phyloP scores from a whole-genome alignment of 1,284 basidiomycete species.

The Austroboletus niveus region DNA sequence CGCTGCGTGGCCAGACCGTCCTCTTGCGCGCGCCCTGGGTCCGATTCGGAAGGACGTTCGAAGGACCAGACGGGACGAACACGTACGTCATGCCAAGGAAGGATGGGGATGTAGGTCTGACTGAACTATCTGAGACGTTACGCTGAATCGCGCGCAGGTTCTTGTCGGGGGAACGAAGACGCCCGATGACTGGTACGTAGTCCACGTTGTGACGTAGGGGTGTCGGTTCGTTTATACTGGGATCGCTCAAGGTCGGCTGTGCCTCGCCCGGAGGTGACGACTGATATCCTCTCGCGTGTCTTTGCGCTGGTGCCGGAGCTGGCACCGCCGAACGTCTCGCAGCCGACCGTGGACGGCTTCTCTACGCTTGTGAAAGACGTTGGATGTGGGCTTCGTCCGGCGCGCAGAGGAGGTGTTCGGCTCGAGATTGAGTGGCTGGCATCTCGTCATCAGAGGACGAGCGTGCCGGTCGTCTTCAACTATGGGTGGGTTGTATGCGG shows the following conservation, averaged over 20 bases:
- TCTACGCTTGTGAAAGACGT: slow-evolving; percentile 56
- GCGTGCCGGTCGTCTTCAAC: slow-evolving; percentile 40
- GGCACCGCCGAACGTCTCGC: slow-evolving; percentile 51
- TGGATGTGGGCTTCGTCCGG: slow-evolving; percentile 69
- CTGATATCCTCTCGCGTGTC: slow-evolving; percentile 55
- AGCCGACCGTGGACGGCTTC: slow-evolving; percentile 58
- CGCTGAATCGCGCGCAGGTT: slow-evolving; percentile 37
- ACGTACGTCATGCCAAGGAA: slow-evolving; percentile 72
- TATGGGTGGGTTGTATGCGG: slow-evolving; percentile 48
- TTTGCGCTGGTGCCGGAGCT: slow-evolving; percentile 63
- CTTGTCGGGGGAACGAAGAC: slow-evolving; percentile 63
- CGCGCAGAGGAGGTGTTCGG: slow-evolving; percentile 59
- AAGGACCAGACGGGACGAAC: slow-evolving; percentile 45
- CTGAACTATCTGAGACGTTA: not conserved
- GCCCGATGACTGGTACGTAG: slow-evolving; percentile 58
- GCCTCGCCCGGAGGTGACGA: slow-evolving; percentile 57
- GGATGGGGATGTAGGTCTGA: slow-evolving; percentile 51
- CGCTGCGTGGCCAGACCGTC: slow-evolving; percentile 84
- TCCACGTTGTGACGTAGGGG: not conserved
- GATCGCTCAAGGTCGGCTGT: slow-evolving; percentile 41
- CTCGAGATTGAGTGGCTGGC: slow-evolving; percentile 56
- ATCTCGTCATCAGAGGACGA: slow-evolving; percentile 26
- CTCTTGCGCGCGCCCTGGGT: slow-evolving; percentile 73
- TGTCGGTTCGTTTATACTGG: not conserved
- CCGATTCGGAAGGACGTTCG: slow-evolving; percentile 53